Base-by-base conservation (phyloP, 2,329 filamentous ascomycete species). In the Teratosphaeria pseudoeucalypti region DNA sequence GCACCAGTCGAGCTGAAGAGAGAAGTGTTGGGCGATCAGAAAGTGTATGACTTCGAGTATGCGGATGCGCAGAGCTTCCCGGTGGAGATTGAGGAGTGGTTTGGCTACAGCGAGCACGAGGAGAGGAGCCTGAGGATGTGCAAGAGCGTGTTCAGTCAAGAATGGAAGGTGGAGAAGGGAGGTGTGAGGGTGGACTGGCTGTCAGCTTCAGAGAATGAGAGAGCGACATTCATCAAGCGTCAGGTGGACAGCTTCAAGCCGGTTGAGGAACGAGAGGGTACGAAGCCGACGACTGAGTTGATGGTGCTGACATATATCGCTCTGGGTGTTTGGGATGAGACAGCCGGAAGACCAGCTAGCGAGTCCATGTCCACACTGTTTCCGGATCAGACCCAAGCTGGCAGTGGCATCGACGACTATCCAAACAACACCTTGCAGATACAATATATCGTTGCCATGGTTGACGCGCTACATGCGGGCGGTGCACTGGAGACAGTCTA, bases 51-150 rank as follows among this genome's bases (percentile, higher is more conserved):
- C 62, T 99, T 96, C 72, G 83, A 72, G 34, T 81, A 81, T 63
- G 71, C 75, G 54, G 79, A 81, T 68, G 74, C 78, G 7, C 76
- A 78, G 19, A 75, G 73, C 0, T 87, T 95, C 67, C 85, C 89
- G 19, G 90, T 94, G 64, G 94, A 99, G 77, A 81, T 99, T 55
- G 90, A 97, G 71, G 94, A 99, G 76, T 99, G 94, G 94, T 99
- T 99, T 74, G 85, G 87, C 57, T 96, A 97, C 75, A 88, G 88
- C 67, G 86, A 90, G 63, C 88, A 89, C 74, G 92, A 97, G 71
- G 89, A 89, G 76, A 82, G 87, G 54, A 86, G 92, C 68, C 79
- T 96, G 55, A 82, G 88, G 57, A 83, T 86, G 57, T 86, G 89
- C 23, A 89, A 89, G 69, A 80, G 84, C 43, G 85, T 86, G 2